Percentiles rank a stretch among this genome's conserved stretches.
Conservation (phyloP, 305 asterid species). For the Fraxinus sp. region DNA sequence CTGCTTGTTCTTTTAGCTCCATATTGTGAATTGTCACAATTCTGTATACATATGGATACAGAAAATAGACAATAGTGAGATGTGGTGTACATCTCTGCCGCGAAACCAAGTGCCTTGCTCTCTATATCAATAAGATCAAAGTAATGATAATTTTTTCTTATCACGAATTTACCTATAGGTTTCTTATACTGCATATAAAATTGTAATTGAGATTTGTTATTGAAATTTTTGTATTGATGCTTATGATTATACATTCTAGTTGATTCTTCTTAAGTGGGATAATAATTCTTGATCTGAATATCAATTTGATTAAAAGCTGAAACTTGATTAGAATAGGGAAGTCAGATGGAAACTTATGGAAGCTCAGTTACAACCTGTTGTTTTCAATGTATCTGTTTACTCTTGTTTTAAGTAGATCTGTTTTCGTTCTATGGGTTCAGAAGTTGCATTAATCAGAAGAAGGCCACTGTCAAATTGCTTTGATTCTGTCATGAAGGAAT, state of each 20-base stretch:
- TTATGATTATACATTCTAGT: not conserved
- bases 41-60: not conserved
- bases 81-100: not conserved
- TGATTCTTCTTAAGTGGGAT: not conserved
- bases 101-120: not conserved
- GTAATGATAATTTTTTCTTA: not conserved
- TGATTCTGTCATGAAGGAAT: not conserved
- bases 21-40: not conserved
- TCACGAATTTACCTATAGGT: not conserved
- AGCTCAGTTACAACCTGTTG: not conserved
- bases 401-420: not conserved
- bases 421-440: not conserved
- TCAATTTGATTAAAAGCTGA: not conserved
- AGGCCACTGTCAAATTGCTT: not conserved
- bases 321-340: not conserved
- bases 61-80: not conserved
- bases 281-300: not conserved
- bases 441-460: not conserved
- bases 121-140: not conserved
- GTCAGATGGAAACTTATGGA: not conserved
- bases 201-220: not conserved
- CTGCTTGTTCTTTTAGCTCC: not conserved
- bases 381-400: not conserved
- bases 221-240: not conserved
- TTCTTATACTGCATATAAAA: not conserved